Base-by-base conservation (phyloP, 1,284 basidiomycete genomes). In the Mycosarcoma maydis region DNA sequence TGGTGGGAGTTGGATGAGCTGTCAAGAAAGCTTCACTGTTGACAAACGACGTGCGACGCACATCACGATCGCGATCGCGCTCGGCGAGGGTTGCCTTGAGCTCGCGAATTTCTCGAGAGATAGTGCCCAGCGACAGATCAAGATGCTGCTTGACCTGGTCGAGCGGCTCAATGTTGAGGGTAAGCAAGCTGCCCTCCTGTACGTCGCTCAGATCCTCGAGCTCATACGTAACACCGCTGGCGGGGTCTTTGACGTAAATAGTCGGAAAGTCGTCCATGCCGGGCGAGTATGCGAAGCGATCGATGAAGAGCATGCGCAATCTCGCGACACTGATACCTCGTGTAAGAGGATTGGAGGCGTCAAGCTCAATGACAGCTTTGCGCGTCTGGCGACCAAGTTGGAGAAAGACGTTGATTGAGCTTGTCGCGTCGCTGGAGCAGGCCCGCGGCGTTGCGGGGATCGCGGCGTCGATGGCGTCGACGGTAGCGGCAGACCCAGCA, bases 91-190 rank as follows among this genome's bases (percentile, higher is more conserved):
- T 85, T 6, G 86, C 84, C 75, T 90, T 91, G 60, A 98, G 86
- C 52, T 98, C 95, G 72, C 94, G 93, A 80, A 98, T 87, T 71
- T 98, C 95, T 71, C 91, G 89, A 14, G 92, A 88, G n/a, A 98
- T 85, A 1, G 85, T 85, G 0, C 90, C 89, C 56, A 98, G 92
- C 69, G 94, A 92, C 4, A 88, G 80, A 80, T 98, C 95, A 68
- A 98, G 94, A 79, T 98, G 95, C 79, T 96, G 93, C 82, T 96
- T 97, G 82, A 98, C 95, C 83, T 98, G 95, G 83, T 98, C 95
- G 49, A 98, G 88, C 13, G 93, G 92, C 86, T 98, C 94, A 68
- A 98, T 94, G 76, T 98, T 96, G 49, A 98, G 85, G 38, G 91
- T 94, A 54, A 98, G 84, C 23, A 97, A 82, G 77, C 90, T 91